Evolutionary conservation across 2,329 filamentous ascomycete species (phyloP), one percentile per base, ranked within the genome.

Genomic region (Xylaria sp.): DNA sequence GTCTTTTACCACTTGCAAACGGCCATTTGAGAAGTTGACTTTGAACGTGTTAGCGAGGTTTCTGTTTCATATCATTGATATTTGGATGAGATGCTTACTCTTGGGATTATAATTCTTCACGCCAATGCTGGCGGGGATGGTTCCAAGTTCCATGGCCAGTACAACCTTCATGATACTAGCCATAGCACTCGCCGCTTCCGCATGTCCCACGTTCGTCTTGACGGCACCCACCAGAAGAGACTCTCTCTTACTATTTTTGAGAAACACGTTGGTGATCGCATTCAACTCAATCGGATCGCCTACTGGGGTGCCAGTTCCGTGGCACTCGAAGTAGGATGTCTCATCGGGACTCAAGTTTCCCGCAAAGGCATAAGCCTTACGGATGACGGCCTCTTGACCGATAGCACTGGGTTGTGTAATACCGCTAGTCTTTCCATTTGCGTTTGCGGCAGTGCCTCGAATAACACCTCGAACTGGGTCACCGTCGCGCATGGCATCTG

Each of bases 321-420:
- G 76, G 23, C 63, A 69, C 25, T 77, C 76, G n/a, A 74, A 66
- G 44, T 73, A 75, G 1, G 57, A 70, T 1, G 74, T 76, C n/a
- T 66, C 39, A 13, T 44, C 25, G 1, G 63, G 67, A 37, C 72
- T 56, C 0, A 72, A 37, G 39, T 72, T 71, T 2, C 67, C 55
- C 0, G 37, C 69, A 18, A 32, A 23, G 37, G 64, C 41, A 48
- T 75, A 76, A 10, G 72, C 73, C 7, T 63, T 44, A 2, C 55
- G 44, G 20, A 76, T 72, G 12, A 74, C 71, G 3, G 55, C 52
- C 12, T 46, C 72, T 37, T 76, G 74, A 1, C 69, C 74, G 2
- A 66, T 64, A 1, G 20, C 25, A 67, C 76, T 70, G 62, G 80
- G 72, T 12, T 75, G 66, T 6, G 77, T 75, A 13, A 79, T 77